A percentile compares a stretch with the other conserved stretches of the same genome.
These are phyloP conservation scores for Phialophora chinensis DNA, from an alignment of 2,329 filamentous ascomycete species.

Conservation along the genomic window DNA sequence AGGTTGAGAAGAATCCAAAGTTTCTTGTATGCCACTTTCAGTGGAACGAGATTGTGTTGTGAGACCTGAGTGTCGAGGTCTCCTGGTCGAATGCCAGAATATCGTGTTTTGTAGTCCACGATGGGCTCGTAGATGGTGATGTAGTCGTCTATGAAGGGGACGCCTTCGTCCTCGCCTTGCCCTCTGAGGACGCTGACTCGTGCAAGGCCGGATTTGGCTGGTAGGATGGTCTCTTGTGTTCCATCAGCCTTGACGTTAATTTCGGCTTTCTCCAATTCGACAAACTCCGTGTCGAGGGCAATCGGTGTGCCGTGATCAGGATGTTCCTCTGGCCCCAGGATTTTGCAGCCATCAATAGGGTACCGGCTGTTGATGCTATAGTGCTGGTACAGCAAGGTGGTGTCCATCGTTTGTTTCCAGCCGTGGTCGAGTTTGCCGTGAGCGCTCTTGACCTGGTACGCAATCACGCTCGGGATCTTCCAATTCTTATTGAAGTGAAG, in stretches of 20 bases:
- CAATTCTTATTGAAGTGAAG: slow-evolving; percentile 86
- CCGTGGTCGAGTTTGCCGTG: slow-evolving; percentile 82
- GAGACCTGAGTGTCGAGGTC: slow-evolving; percentile 83
- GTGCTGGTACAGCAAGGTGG: slow-evolving; percentile 80
- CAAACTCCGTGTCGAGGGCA: slow-evolving; percentile 95
- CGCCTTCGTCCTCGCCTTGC: slow-evolving; percentile 73
- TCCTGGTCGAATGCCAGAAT: slow-evolving; percentile 84
- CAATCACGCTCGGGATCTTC: slow-evolving; percentile 88
- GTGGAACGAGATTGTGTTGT: slow-evolving; percentile 78
- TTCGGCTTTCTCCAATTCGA: slow-evolving; percentile 87
- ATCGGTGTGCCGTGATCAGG: slow-evolving; percentile 76
- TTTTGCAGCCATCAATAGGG: slow-evolving; percentile 44
- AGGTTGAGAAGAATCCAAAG: slow-evolving; percentile 95
- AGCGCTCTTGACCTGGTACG: slow-evolving; percentile 81
- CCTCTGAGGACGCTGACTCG: slow-evolving; percentile 89
- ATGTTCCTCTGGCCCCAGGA: slow-evolving; percentile 61
- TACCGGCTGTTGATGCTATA: slow-evolving; percentile 58
- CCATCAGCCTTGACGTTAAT: slow-evolving; percentile 97
- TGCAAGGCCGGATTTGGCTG: slow-evolving; percentile 88
- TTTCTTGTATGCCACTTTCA: slow-evolving; percentile 97
- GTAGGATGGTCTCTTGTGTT: slow-evolving; percentile 86
- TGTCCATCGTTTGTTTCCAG: slow-evolving; percentile 87
- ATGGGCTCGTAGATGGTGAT: slow-evolving; percentile 85
- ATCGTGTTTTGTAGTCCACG: slow-evolving; percentile 92
- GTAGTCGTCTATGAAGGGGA: slow-evolving; percentile 96